A percentile compares a stretch with the other conserved stretches of the same genome.
Evolutionary conservation across 768 basidiomycete genomes (phyloP).

Genomic region (Mycena albidolilacea): DNA sequence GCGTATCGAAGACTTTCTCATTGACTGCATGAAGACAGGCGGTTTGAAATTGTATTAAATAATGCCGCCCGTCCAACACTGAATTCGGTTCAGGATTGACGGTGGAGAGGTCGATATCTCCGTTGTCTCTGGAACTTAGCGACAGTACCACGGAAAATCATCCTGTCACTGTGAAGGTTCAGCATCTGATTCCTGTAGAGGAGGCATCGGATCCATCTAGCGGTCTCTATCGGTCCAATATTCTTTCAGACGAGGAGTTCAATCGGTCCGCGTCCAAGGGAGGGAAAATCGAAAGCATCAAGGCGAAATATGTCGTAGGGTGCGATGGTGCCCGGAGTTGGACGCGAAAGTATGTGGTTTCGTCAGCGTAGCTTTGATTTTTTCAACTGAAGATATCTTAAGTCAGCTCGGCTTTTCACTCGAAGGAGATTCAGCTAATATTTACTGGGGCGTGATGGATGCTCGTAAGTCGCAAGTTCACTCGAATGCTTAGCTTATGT

Average conservation of each 20-base stretch:
- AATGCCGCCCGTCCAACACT: not conserved
- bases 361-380: not conserved
- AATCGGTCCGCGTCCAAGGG: not conserved
- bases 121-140: conserved; percentile 49
- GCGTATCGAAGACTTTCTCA: conserved; percentile 58
- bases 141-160: conserved; percentile 34
- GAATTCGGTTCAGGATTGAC: conserved; percentile 31
- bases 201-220: conserved; percentile 4
- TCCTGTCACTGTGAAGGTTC: conserved; percentile 36
- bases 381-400: not conserved
- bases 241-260: conserved; percentile 17
- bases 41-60: conserved; percentile 23
- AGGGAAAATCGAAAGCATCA: conserved; percentile 44
- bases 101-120: conserved; percentile 54
- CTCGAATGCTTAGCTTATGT: conserved; percentile 36
- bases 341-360: conserved; percentile 49
- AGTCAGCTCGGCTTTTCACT: conserved; percentile 58
- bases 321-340: conserved; percentile 62
- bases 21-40: conserved; percentile 53
- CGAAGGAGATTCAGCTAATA: conserved; percentile 63
- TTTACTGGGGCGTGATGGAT: conserved; percentile 48
- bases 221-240: conserved; percentile 37
- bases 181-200: conserved; percentile 26
- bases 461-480: conserved; percentile 15
- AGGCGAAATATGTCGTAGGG: conserved; percentile 53